Evolutionary conservation across 192 early-diverging fungal species (phyloP), one percentile per base, ranked within the genome.

Genomic region (Backusella macrospora): DNA sequence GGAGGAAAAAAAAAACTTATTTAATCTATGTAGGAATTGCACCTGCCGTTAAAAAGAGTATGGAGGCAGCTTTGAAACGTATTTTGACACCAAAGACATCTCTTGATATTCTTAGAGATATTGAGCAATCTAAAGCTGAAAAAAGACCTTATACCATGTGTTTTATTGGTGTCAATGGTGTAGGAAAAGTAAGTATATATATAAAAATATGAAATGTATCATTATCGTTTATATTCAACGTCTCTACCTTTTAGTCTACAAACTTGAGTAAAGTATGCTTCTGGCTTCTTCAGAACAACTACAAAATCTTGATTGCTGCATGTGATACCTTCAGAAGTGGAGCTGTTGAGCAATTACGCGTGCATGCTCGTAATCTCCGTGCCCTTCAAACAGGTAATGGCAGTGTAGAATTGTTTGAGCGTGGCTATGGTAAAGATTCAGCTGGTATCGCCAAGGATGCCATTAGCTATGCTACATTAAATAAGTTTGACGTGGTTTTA

Each of bases 271-370:
- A 98, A 73, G 91, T 96, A 8, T 94, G 93, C 71, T 98, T 96
- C 81, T 97, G 96, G 96, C 84, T 98, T 40, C 82, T 97, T 68
- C 95, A 96, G 75, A 98, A 98, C 84, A 89, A 92, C 63, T 84
- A 91, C 59, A 92, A 91, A 26, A 92, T 97, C 6, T 80, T 98
- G 34, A 96, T 98, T 79, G 97, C 96, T 29, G 97, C 95, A 15
- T 96, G 97, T 79, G 97, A 98, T 82, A 98, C 97, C 7, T 98
- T 98, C 87, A 88, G 97, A 43, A 91, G 91, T 39, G 97, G 97
- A 48, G 97, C 97, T 3, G 97, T 98, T 15, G 97, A 98, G 78
- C 97, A 98, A 78, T 82, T 98, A 10, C 89, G 92, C 38, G 95
- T 96, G 6, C 97, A 98, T 77, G 93, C 86, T 38, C 84, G 95